Base-by-base conservation (phyloP, 352 stramenopile species). In the Pythium dissimile region DNA sequence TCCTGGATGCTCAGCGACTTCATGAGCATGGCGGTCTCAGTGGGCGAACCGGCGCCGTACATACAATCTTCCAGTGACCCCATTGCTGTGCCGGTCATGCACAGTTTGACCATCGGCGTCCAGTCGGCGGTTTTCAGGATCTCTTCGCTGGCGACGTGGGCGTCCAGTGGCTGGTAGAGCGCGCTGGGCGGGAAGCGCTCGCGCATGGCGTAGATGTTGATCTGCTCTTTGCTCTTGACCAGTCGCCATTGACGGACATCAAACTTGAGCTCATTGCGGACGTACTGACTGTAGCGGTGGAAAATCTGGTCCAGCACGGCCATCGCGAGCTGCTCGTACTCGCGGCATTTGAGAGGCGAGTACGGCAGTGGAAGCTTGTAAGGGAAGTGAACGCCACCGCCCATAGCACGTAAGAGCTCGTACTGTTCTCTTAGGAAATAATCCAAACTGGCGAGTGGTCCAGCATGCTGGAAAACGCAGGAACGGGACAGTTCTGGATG, bases 41-140 rank as follows among this genome's bases (percentile, higher is more conserved):
- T 18, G 59, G 54, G 43, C 34, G 75, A 72, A 34, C 72, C 57
- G 2, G 64, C 73, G 13, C 76, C 76, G 50, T 83, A 86, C 66
- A 86, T 83, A 43, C 79, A 69, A 54, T 89, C 77, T 48, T 86
- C 77, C 9, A 89, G 66, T 26, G 75, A 73, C 1, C 77, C 77
- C 28, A 68, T 43, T 18, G 86, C 71, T 41, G 69, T 69, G 32
- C 75, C 80, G 18, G 76, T 72, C n/a, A 81, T 58, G 20, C 80
- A 54, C 47, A 89, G 47, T 53, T 72, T 77, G 38, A 74, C 66
- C 34, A 70, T 50, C 58, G 15, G 69, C 67, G 32, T 77, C 54
- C 73, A 47, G 69, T 72, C 27, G 61, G 65, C 15, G 21, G 13
- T 20, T 3, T 28, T 31, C 20, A 43, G 46, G 16, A 54, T 31